phyloP scores from a whole-genome alignment of 202 grass and related monocot species.

The Elaeis oleifera region DNA sequence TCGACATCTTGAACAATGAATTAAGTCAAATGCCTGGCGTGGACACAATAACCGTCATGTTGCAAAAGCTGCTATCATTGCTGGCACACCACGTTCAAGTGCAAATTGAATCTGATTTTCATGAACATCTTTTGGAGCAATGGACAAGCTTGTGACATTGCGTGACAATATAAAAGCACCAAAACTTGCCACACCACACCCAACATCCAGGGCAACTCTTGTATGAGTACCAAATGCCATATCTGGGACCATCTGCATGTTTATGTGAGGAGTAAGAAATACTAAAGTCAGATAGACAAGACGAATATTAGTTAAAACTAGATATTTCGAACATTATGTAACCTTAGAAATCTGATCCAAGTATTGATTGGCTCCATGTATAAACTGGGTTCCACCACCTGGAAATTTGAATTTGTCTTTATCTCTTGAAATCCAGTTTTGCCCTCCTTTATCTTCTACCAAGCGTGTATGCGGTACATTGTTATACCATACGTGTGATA shows the following conservation, averaged over 20 bases:
- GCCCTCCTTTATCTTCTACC: constrained; percentile 45
- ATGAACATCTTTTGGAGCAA: constrained; percentile 47
- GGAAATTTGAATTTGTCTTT: constrained; percentile 46
- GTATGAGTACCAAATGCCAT: constrained; percentile 36
- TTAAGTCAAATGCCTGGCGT: constrained; percentile 40
- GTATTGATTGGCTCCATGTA: constrained; percentile 43
- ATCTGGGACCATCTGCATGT: constrained; percentile 33
- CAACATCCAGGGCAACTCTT: constrained; percentile 37
- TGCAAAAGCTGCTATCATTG: constrained; percentile 41
- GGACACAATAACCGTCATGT: constrained; percentile 34
- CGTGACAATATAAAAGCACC: constrained; percentile 35
- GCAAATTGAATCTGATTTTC: constrained; percentile 59
- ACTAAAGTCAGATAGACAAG: not conserved
- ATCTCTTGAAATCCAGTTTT: constrained; percentile 44
- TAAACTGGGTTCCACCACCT: constrained; percentile 41
- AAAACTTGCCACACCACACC: constrained; percentile 47
- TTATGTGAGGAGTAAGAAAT: not conserved
- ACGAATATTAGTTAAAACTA: constrained; percentile 14
- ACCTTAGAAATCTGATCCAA: constrained; percentile 46
- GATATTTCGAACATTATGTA: constrained; percentile 7
- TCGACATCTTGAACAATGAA: constrained; percentile 48
- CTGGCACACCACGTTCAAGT: constrained; percentile 44
- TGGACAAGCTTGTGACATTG: constrained; percentile 32
- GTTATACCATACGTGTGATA: constrained; percentile 34
- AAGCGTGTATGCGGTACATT: constrained; percentile 39